These are phyloP conservation scores for Trametes villosa DNA, from an alignment of 768 basidiomycete species.

Conservation along the genomic window DNA sequence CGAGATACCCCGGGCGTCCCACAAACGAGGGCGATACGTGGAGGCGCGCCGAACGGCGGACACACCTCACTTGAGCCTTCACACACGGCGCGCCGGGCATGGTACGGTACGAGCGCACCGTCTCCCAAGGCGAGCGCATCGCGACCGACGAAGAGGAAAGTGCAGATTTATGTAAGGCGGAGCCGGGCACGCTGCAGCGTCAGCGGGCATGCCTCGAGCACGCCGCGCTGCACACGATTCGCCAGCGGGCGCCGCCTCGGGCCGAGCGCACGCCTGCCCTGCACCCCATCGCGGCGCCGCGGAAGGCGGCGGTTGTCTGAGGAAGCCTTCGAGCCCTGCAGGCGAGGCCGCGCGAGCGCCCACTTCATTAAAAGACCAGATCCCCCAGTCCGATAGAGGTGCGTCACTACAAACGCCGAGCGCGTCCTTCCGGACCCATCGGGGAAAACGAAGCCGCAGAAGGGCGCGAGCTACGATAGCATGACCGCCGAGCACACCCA, in stretches of 20 bases:
- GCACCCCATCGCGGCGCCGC: neutral
- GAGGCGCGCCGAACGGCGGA: constrained; percentile 7
- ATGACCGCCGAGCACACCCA: neutral
- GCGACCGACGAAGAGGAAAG: constrained; percentile 20
- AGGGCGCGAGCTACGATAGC: neutral
- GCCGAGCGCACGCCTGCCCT: neutral
- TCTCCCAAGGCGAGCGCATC: neutral
- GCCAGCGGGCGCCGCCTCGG: constrained; percentile 10
- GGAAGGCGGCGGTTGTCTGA: constrained; percentile 5
- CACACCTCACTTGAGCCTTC: constrained; percentile 18
- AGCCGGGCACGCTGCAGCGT: constrained; percentile 12
- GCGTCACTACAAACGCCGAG: constrained; percentile 5
- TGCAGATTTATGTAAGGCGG: constrained; percentile 23
- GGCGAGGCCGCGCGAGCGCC: constrained; percentile 4
- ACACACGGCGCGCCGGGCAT: constrained; percentile 11
- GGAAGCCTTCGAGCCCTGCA: neutral
- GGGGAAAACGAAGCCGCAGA: constrained; percentile 16
- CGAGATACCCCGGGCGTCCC: no score
- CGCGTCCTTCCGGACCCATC: constrained; percentile 12
- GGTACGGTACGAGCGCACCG: constrained; percentile 4
- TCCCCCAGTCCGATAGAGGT: constrained; percentile 19
- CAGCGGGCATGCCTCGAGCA: constrained; percentile 15
- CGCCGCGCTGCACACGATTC: constrained; percentile 11
- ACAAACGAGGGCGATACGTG: no score
- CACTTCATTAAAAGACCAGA: constrained; percentile 16